A percentile compares a stretch with the other conserved stretches of the same genome.
phyloP scores from a whole-genome alignment of 2,329 filamentous ascomycete genomes.

The Scedosporium dehoogii region DNA sequence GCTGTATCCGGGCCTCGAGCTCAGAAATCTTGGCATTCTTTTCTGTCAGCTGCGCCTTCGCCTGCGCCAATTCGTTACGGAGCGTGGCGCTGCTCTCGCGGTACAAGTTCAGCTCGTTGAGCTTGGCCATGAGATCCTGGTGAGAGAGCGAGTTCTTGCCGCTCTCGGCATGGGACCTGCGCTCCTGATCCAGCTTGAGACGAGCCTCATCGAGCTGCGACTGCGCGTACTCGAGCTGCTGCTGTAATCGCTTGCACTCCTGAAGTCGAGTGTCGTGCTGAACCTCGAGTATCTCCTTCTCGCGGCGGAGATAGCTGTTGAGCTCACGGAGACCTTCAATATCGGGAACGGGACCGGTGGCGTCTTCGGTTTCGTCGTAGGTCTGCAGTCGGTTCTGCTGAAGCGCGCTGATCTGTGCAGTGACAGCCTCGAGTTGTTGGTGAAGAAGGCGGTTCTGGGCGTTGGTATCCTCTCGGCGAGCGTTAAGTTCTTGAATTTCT shows the following conservation, averaged over 20 bases:
- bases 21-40: constrained; percentile 67
- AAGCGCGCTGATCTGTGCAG: constrained; percentile 65
- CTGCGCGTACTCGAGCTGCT: constrained; percentile 81
- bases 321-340: constrained; percentile 79
- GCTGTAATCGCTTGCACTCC: constrained; percentile 78
- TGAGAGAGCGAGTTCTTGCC: constrained; percentile 68
- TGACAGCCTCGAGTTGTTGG: constrained; percentile 76
- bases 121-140: constrained; percentile 84
- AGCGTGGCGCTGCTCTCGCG: constrained; percentile 90
- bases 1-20: constrained; percentile 66
- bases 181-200: constrained; percentile 84
- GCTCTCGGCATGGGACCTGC: constrained; percentile 63
- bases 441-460: constrained; percentile 88
- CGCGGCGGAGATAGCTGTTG: constrained; percentile 80
- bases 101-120: constrained; percentile 92
- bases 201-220: constrained; percentile 81
- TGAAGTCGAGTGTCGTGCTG: constrained; percentile 84
- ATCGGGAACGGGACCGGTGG: constrained; percentile 39
- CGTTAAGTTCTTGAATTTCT: constrained; percentile 70
- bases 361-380: constrained; percentile 39
- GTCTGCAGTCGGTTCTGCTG: constrained; percentile 61
- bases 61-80: constrained; percentile 73
- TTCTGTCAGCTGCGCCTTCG: constrained; percentile 64
- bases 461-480: constrained; percentile 71
- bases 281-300: constrained; percentile 98